Evolutionary conservation across 495 filamentous ascomycete genomes (phyloP), one percentile per base, ranked within the genome.

Genomic region (Aspergillus conjunctus): DNA sequence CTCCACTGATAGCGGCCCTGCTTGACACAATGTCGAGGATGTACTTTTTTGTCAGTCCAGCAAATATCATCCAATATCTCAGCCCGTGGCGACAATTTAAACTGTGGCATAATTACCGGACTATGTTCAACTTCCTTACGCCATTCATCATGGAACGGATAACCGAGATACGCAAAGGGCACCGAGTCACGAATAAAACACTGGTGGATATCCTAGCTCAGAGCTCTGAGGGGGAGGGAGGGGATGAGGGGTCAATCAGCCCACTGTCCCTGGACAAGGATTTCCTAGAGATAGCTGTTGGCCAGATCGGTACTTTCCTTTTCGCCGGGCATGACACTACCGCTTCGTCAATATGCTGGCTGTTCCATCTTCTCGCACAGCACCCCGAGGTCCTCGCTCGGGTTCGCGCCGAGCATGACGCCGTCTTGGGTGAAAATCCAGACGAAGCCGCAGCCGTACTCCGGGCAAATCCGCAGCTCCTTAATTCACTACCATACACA

Each of bases 381-480:
- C 63, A 81, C 22, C 83, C 81, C 0, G 52, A 65, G 1, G 70
- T 71, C 9, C 68, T 82, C 3, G 37, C 64, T 33, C 67, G 66
- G 0, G 43, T 86, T 0, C 70, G 71, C 11, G 70, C 54, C 12
- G 83, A 85, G 59, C 79, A 85, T 22, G 77, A 84, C 43, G 33
- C 68, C 2, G 39, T 72, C 44, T 73, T 75, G 31, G 71, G 71
- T 26, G 30, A 60, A 0, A 67, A 80, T 33, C 58, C 65, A 0
- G 11, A 61, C 9, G 31, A 65, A 10, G 69, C 71, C 0, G 60
- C 62, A 2, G 14, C 46, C 12, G 34, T 59, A 0, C 65, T 84
- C 39, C 48, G 51, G 1, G 54, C 60, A 0, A 60, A 76, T 9
- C 77, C 81, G 0, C 46, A 64, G 1, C 55, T 81, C 0, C 57